These are phyloP conservation scores for Talaromyces sp. DNA, from an alignment of 2,329 filamentous ascomycete species.

Conservation along the genomic window DNA sequence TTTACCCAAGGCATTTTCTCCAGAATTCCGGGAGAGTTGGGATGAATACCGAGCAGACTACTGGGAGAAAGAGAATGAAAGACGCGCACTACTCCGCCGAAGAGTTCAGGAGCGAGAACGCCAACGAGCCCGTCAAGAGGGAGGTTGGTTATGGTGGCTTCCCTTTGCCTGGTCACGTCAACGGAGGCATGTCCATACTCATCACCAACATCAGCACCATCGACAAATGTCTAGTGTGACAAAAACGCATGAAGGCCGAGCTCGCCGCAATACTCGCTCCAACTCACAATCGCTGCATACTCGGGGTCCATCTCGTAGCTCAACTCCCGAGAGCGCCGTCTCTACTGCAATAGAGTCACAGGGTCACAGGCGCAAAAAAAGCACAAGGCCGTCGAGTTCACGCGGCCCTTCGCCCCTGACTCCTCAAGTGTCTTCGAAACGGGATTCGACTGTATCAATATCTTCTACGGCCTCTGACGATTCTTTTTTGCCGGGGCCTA, in stretches of 20 bases:
- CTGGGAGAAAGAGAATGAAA: conserved; percentile 95
- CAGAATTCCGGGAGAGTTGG: conserved; percentile 95
- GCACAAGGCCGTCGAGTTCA: conserved; percentile 24
- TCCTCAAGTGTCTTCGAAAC: conserved; percentile 34
- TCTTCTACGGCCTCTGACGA: conserved; percentile 37
- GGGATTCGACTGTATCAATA: conserved; percentile 28
- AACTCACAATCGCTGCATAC: conserved; percentile 35
- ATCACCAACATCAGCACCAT: conserved; percentile 26
- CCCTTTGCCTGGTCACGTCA: conserved; percentile 47
- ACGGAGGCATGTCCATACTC: conserved; percentile 25
- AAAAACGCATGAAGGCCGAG: conserved; percentile 29
- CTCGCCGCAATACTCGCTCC: conserved; percentile 35
- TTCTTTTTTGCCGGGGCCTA: conserved; percentile 26
- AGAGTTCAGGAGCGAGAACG: conserved; percentile 67
- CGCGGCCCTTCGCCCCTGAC: conserved; percentile 35
- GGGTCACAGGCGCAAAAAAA: conserved; percentile 32
- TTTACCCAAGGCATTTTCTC: conserved; percentile 89
- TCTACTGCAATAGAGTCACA: conserved; percentile 24
- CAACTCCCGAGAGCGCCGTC: conserved; percentile 38
- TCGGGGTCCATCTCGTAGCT: conserved; percentile 42
- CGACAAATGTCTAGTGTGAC: conserved; percentile 23
- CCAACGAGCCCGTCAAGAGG: conserved; percentile 63
- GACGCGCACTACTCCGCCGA: conserved; percentile 67
- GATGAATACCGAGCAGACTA: conserved; percentile 91
- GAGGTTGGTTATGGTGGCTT: conserved; percentile 82